Evolutionary conservation across 208 protist species (phyloP), one percentile per base, ranked within the genome.

Genomic region (Leishmania tropica): DNA sequence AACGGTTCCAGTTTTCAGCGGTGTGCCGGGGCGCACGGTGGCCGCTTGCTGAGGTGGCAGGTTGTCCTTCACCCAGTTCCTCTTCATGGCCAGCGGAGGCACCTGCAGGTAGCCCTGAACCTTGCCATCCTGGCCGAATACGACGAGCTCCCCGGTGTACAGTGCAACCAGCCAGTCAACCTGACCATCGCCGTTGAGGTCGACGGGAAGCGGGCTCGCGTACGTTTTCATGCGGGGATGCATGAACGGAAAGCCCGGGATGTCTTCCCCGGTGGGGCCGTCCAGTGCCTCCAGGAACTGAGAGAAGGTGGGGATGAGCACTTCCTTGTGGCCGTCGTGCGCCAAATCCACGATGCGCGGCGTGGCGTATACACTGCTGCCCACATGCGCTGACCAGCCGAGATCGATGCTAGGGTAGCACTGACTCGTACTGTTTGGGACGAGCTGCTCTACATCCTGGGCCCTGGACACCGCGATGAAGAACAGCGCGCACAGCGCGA

Each of bases 161-260:
- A 96, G 95, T 21, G 93, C 81, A 1, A 98, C 84, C 48, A 99
- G 87, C 83, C 97, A 93, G 54, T 98, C 95, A 37, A 89, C 94
- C 45, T 85, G 84, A 5, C 92, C 94, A 80, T 99, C 95, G 10
- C 87, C 88, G 64, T 97, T 88, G 31, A 98, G 86, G 81, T 98
- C 95, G 24, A 96, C 89, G 2, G 95, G 85, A 15, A 98, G 83
- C 19, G 96, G 95, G 67, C 88, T 96, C 8, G 94, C 83, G 68
- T 97, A 93, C 2, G 95, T 96, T 65, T 91, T 90, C 68, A 97
- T 92, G 10, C 85, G 83, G 0, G 90, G 87, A 45, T 97, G 91
- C 40, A 93, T 86, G 76, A 95, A 98, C 0, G 95, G 96, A 75
- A 96, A 98, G 64, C 96, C 95, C 5, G 83, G 85, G 19, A 95